phyloP scores from a whole-genome alignment of 2,329 filamentous ascomycete genomes.

The Claviceps lovelessii region DNA sequence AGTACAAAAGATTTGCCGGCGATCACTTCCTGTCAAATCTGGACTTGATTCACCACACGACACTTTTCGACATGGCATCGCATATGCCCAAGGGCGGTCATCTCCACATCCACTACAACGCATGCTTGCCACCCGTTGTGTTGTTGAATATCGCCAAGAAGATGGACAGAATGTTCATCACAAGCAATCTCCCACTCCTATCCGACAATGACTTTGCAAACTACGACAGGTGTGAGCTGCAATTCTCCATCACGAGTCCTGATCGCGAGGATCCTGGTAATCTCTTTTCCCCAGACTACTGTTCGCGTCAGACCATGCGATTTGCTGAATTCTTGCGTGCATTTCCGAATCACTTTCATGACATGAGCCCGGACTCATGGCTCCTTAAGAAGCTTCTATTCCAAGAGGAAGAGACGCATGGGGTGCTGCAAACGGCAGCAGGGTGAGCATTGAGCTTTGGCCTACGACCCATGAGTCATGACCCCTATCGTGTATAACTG shows the following conservation, averaged over 20 bases:
- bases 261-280: conserved; percentile 24
- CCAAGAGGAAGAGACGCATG: conserved; percentile 44
- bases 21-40: conserved; percentile 46
- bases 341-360: conserved; percentile 16
- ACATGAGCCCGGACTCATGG: conserved; percentile 32
- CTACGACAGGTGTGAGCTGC: conserved; percentile 42
- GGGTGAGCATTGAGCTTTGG: conserved; percentile 31
- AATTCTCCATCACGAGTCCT: conserved; percentile 38
- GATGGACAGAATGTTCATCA: conserved; percentile 55
- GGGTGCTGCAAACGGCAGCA: conserved; percentile 31
- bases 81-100: conserved; percentile 58
- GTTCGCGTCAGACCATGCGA: conserved; percentile 28
- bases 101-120: conserved; percentile 65
- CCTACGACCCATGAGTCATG: background rate
- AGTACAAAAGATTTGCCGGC: conserved; percentile 30
- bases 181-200: conserved; percentile 37
- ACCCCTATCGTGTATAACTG: background rate
- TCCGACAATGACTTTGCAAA: conserved; percentile 24
- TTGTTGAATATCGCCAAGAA: conserved; percentile 40
- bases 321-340: conserved; percentile 26
- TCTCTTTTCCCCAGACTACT: conserved; percentile 37
- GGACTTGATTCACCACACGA: conserved; percentile 39
- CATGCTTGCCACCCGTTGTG: conserved; percentile 48
- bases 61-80: conserved; percentile 40
- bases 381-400: conserved; percentile 49